These are phyloP conservation scores for Penicillium brevicompactum DNA, from an alignment of 2,329 filamentous ascomycete species.

Conservation along the genomic window DNA sequence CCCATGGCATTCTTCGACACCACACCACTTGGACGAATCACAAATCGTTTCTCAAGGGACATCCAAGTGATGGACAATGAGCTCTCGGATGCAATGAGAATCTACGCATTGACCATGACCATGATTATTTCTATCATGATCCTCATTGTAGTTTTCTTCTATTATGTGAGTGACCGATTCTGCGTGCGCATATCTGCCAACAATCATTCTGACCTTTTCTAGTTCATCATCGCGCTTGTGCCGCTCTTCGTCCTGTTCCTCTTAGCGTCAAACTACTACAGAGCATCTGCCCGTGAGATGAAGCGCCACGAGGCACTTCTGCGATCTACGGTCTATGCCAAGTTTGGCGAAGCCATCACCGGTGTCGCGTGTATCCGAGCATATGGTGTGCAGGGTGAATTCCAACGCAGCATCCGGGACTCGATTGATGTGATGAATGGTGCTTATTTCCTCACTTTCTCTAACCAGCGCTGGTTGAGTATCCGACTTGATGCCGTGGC, in stretches of 20 bases:
- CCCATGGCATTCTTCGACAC: slow-evolving; percentile 95
- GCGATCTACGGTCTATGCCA: slow-evolving; percentile 83
- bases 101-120: slow-evolving; percentile 84
- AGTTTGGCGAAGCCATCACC: slow-evolving; percentile 84
- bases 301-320: slow-evolving; percentile 92
- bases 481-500: slow-evolving; percentile 83
- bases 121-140: slow-evolving; percentile 83
- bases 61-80: slow-evolving; percentile 97
- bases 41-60: slow-evolving; percentile 93
- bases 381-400: slow-evolving; percentile 78
- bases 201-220: slow-evolving; percentile 5
- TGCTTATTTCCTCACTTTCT: slow-evolving; percentile 92
- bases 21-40: slow-evolving; percentile 90
- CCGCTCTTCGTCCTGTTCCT: slow-evolving; percentile 77
- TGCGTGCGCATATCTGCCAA: neutral
- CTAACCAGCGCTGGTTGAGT: slow-evolving; percentile 92
- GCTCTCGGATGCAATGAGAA: slow-evolving; percentile 83
- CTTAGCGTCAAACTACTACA: slow-evolving; percentile 83
- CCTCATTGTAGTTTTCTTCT: slow-evolving; percentile 92
- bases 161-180: slow-evolving; percentile 58
- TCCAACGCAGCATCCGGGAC: slow-evolving; percentile 67
- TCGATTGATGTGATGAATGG: slow-evolving; percentile 90
- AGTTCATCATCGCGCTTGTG: slow-evolving; percentile 69
- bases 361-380: slow-evolving; percentile 79
- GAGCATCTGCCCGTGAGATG: slow-evolving; percentile 86